Conservation (phyloP, 345 rosid species). For the Barbarea vulgaris region DNA sequence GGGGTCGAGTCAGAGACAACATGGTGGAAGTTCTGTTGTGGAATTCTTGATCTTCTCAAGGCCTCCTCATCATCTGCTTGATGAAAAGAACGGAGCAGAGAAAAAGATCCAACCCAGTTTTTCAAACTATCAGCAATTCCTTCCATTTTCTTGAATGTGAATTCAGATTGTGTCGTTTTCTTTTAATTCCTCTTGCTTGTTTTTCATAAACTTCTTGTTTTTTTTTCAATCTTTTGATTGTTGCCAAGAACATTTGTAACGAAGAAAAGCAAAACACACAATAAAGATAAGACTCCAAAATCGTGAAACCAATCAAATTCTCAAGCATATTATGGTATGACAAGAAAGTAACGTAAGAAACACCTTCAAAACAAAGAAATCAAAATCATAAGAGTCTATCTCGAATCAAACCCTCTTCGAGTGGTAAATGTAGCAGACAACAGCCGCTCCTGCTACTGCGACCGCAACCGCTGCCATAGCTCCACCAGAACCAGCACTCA, state of each 20-base stretch:
- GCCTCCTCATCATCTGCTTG: conserved; percentile 10
- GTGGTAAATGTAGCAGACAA: conserved; percentile 49
- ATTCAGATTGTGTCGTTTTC: not conserved
- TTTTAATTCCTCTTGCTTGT: conserved; percentile 12
- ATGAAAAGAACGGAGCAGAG: conserved; percentile 19
- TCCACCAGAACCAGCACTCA: conserved; percentile 51
- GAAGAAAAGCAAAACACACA: conserved; percentile 20
- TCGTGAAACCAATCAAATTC: conserved; percentile 22
- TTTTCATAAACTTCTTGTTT: not conserved
- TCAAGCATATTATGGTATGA: conserved; percentile 13
- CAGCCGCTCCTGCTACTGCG: conserved; percentile 52
- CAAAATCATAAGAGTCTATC: conserved; percentile 6
- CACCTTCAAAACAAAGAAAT: not conserved
- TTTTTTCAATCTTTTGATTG: conserved; percentile 30
- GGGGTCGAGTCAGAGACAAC: conserved; percentile 24
- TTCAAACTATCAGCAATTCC: not conserved
- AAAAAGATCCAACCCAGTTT: not conserved
- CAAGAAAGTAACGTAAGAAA: conserved; percentile 6
- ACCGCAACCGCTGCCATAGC: conserved; percentile 53
- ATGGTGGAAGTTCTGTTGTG: conserved; percentile 43
- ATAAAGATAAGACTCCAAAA: conserved; percentile 10
- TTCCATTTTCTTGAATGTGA: conserved; percentile 7
- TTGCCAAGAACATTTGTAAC: conserved; percentile 24
- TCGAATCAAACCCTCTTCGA: conserved; percentile 48
- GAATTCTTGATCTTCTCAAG: conserved; percentile 39